Conservation (phyloP, 2,329 filamentous ascomycete species). For the Exophiala calicioides region DNA sequence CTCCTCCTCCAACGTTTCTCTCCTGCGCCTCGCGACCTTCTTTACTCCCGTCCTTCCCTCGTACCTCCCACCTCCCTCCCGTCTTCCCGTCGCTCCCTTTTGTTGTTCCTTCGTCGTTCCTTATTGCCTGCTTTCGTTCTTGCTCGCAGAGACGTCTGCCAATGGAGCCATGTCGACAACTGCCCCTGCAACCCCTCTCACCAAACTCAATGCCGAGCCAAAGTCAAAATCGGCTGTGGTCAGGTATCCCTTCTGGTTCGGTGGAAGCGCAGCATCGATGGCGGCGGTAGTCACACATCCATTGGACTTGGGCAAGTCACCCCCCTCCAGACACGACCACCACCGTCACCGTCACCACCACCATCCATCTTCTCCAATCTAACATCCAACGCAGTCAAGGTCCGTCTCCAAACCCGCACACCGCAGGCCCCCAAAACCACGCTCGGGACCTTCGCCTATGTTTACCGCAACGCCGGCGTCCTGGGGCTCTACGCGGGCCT, state of each 20-base stretch:
- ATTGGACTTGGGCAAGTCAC: constrained; percentile 76
- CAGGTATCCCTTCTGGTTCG: constrained; percentile 90
- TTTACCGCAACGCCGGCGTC: constrained; percentile 74
- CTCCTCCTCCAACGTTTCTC: background rate
- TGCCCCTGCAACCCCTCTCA: constrained; percentile 7
- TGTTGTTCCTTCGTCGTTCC: constrained; percentile 5
- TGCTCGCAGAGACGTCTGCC: background rate
- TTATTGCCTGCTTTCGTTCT: background rate
- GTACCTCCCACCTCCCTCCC: too few species aligned
- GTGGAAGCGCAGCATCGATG: constrained; percentile 88
- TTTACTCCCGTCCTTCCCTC: too few species aligned
- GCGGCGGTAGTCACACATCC: constrained; percentile 92
- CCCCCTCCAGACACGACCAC: constrained; percentile 1
- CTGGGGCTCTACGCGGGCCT: constrained; percentile 84
- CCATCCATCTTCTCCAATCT: background rate
- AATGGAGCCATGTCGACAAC: constrained; percentile 29
- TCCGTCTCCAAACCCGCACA: constrained; percentile 82
- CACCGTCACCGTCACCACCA: too few species aligned
- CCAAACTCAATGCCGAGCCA: constrained; percentile 26
- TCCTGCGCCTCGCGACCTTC: background rate
- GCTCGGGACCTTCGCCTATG: constrained; percentile 80
- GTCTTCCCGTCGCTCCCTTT: constrained; percentile 4
- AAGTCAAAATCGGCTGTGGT: constrained; percentile 34
- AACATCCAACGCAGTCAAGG: constrained; percentile 58
- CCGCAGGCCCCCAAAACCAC: constrained; percentile 76